These are phyloP conservation scores for Epichloe coenophiala DNA, from an alignment of 2,329 filamentous ascomycete species.

Conservation along the genomic window DNA sequence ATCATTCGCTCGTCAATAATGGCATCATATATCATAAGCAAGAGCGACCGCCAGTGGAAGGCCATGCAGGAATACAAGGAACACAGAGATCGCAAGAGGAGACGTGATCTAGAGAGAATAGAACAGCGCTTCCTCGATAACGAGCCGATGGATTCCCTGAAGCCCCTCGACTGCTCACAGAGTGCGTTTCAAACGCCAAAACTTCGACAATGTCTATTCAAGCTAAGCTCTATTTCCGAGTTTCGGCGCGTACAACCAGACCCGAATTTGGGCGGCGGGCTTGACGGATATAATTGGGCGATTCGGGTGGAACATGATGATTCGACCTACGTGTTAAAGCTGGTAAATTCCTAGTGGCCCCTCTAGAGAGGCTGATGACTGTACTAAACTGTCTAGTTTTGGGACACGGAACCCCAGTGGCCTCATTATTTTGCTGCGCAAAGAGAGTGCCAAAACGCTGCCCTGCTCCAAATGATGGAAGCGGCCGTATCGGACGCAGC, in stretches of 20 bases:
- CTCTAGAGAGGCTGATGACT: not conserved
- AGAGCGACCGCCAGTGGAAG: no score
- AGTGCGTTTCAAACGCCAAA: not conserved
- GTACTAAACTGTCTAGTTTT: not conserved
- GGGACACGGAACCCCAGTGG: not conserved
- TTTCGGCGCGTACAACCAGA: not conserved
- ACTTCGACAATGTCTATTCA: not conserved
- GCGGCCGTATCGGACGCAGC: not conserved
- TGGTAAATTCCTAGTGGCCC: not conserved
- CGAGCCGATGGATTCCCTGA: no score
- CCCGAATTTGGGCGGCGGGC: not conserved
- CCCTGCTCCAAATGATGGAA: not conserved
- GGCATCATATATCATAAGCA: no score
- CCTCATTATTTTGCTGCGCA: conserved; percentile 1
- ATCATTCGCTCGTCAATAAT: no score
- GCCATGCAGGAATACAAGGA: no score
- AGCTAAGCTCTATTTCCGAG: not conserved
- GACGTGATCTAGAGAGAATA: no score
- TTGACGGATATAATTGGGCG: conserved; percentile 1
- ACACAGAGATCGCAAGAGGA: no score
- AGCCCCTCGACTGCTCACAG: not conserved
- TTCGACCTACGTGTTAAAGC: not conserved
- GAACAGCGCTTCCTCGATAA: no score
- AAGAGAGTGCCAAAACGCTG: conserved; percentile 3
- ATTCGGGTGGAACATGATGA: not conserved